These are phyloP conservation scores for Penicillium chermesinum DNA, from an alignment of 495 filamentous ascomycete species.

Conservation along the genomic window DNA sequence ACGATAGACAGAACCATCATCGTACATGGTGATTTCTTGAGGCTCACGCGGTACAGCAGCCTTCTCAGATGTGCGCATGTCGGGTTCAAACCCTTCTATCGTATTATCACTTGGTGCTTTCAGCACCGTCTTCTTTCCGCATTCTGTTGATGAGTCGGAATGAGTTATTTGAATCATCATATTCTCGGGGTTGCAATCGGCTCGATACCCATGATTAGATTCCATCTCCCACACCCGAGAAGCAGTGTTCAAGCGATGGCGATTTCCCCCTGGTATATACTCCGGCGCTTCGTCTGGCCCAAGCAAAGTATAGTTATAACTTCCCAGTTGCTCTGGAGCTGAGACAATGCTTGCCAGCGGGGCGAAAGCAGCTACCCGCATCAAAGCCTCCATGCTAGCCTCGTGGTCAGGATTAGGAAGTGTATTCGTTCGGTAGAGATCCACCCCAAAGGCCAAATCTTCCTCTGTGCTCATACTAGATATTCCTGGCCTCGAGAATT, in stretches of 20 bases:
- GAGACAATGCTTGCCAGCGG: slow-evolving; percentile 1
- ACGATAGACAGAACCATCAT: background rate
- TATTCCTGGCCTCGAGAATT: background rate
- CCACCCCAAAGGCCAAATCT: slow-evolving; percentile 28
- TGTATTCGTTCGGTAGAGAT: slow-evolving; percentile 26
- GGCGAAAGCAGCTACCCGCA: background rate
- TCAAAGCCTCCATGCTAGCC: background rate
- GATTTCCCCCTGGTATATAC: no score
- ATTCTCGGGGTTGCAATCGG: no score
- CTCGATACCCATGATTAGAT: no score
- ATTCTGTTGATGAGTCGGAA: no score
- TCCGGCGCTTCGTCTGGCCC: background rate
- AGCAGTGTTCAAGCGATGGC: no score
- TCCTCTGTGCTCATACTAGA: slow-evolving; percentile 29
- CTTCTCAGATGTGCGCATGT: background rate
- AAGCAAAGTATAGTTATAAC: background rate
- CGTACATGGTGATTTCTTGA: background rate
- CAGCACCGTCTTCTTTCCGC: no score
- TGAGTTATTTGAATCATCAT: no score
- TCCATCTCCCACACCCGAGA: no score
- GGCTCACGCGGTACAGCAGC: background rate
- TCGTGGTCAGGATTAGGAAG: slow-evolving; percentile 7
- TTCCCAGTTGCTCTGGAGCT: background rate
- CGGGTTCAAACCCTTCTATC: no score
- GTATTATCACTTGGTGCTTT: no score